phyloP scores from a whole-genome alignment of 805 yeast genomes.

The Tetrapisispora namnaoensis region DNA sequence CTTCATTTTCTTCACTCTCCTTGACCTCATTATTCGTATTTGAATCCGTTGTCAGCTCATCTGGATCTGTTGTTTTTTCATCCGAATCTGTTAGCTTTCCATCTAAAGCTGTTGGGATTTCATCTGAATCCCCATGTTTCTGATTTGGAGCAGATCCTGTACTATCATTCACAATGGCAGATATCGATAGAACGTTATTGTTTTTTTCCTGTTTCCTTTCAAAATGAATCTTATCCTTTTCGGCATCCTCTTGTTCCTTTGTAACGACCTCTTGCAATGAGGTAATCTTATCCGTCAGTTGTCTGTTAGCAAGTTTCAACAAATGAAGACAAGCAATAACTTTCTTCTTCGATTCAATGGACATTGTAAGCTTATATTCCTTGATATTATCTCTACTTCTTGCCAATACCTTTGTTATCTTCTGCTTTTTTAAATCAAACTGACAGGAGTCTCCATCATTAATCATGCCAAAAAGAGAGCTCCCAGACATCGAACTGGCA shows the following conservation, averaged over 20 bases:
- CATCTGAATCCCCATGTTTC: too few relatives aligned
- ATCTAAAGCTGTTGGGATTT: too few relatives aligned
- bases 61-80: background rate
- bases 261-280: constrained; percentile 49
- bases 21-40: background rate
- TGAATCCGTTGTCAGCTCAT: background rate
- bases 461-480: background rate
- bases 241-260: constrained; percentile 32
- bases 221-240: background rate
- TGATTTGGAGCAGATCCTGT: too few relatives aligned
- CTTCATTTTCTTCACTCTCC: constrained; percentile 2
- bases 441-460: background rate
- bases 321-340: constrained; percentile 72
- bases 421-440: constrained; percentile 27
- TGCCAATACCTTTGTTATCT: constrained; percentile 30
- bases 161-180: background rate
- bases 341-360: constrained; percentile 65
- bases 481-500: background rate
- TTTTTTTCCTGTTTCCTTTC: background rate
- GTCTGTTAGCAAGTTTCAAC: constrained; percentile 70
- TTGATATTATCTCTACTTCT: constrained; percentile 30
- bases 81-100: too few relatives aligned
- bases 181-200: background rate
- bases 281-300: constrained; percentile 56
- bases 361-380: constrained; percentile 32